Base-by-base conservation (phyloP, 2,329 filamentous ascomycete genomes). In the Fusarium sp. region DNA sequence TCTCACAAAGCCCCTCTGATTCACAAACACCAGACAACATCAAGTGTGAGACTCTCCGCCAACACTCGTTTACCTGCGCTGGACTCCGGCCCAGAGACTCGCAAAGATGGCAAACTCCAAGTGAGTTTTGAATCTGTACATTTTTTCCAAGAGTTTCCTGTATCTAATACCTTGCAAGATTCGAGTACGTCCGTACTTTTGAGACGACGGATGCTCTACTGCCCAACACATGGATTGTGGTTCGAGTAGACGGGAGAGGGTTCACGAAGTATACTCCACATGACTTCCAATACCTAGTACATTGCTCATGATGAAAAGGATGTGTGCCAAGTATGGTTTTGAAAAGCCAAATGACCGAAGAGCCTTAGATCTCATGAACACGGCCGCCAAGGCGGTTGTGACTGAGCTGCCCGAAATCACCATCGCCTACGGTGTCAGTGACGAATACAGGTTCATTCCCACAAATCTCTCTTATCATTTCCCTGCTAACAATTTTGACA, bases 161-260 rank as follows among this genome's bases (percentile, higher is more conserved):
- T 62, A 68, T 68, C 71, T 76, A 71, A 76, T 63, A 6, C 7
- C 60, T 50, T 27, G 56, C 40, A 72, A 98, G 94, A 84, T 98
- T 95, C 81, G 95, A 97, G 85, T 99, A 99, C 83, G 96, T 98
- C 73, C 94, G 94, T 81, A 84, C 87, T 57, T 98, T 98, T 80
- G 97, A 99, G 87, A 93, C 93, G 80, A 86, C 91, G 8, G 95
- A 98, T 80, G 84, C 85, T 56, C 86, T 99, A 45, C 88, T 98
- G 25, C 94, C 92, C 63, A 97, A 97, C 80, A 98, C 96, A 29
- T 99, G 95, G 95, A 93, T 98, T 66, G 95, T 98, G 22, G 92
- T 99, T 65, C 92, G 97, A 69, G 92, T 99, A 79, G 97, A 99
- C 84, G 97, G 97, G 27, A 90, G 96, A 74, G 95, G 95, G 20